A percentile compares a stretch with the other conserved stretches of the same genome.
Evolutionary conservation across 1,284 basidiomycete species (phyloP).

Genomic region (Austroboletus niveus): DNA sequence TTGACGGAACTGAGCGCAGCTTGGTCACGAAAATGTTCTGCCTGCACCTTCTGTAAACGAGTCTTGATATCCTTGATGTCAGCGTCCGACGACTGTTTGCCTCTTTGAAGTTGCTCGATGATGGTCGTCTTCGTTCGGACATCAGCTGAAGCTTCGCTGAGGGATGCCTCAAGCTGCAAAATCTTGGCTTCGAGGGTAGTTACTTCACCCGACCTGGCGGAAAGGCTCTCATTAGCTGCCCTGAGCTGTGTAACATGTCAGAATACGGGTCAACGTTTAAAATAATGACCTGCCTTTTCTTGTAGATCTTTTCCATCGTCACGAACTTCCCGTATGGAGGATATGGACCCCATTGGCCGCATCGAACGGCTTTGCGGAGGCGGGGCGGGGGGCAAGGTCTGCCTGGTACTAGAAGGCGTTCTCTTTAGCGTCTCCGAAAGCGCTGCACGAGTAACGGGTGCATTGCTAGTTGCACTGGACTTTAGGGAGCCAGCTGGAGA

Average conservation of each 20-base stretch:
- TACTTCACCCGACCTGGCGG: conserved; percentile 48
- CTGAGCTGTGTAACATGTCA: conserved; percentile 46
- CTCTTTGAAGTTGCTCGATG: conserved; percentile 47
- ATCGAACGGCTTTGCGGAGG: conserved; percentile 33
- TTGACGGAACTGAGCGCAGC: conserved; percentile 41
- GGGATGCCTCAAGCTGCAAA: conserved; percentile 46
- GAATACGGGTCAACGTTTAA: conserved; percentile 1
- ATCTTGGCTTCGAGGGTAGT: conserved; percentile 52
- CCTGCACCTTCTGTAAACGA: conserved; percentile 41
- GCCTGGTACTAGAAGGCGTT: conserved; percentile 38
- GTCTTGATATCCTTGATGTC: conserved; percentile 46
- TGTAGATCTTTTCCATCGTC: conserved; percentile 64
- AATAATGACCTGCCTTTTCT: conserved; percentile 46
- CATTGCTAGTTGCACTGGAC: conserved; percentile 29
- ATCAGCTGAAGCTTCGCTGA: conserved; percentile 49
- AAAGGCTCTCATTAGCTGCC: conserved; percentile 51
- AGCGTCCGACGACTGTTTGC: conserved; percentile 47
- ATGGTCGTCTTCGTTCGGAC: conserved; percentile 44
- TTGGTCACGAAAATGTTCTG: conserved; percentile 39
- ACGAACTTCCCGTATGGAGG: conserved; percentile 66
- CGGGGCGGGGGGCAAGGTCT: conserved; percentile 35
- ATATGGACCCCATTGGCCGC: conserved; percentile 56
- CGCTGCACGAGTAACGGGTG: conserved; percentile 44
- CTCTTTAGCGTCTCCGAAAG: conserved; percentile 56
- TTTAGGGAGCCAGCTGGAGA: conserved; percentile 49